A percentile compares a stretch with the other conserved stretches of the same genome.
These are phyloP conservation scores for Cordyceps cateniannulata DNA, from an alignment of 2,329 filamentous ascomycete species.

Conservation along the genomic window DNA sequence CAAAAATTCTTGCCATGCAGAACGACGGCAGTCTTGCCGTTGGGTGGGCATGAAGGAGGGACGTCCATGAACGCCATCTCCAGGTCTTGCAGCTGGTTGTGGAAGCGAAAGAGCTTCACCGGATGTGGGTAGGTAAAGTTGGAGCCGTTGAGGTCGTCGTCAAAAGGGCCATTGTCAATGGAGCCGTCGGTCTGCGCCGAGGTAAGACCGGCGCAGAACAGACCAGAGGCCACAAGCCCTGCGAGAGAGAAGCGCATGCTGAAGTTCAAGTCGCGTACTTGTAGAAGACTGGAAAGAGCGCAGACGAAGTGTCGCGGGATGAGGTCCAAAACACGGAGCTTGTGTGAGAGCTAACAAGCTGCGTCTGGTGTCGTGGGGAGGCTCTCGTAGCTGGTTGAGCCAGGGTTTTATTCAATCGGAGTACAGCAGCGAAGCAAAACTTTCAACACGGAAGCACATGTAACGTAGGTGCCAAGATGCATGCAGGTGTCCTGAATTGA, in stretches of 20 bases:
- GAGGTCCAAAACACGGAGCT: not conserved
- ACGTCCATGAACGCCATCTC: constrained; percentile 53
- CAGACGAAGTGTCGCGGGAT: not conserved
- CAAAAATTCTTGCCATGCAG: constrained; percentile 54
- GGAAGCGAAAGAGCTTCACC: constrained; percentile 40
- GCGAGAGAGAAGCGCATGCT: constrained; percentile 22
- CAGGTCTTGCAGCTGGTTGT: constrained; percentile 39
- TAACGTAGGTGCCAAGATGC: not conserved
- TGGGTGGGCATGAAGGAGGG: constrained; percentile 26
- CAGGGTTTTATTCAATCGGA: not conserved
- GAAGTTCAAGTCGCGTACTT: not conserved
- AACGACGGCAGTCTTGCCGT: constrained; percentile 38
- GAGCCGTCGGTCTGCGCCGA: constrained; percentile 23
- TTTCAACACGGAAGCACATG: not conserved
- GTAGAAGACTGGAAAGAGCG: not conserved
- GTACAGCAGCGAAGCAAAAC: not conserved
- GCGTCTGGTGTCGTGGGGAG: not conserved
- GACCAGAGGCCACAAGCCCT: constrained; percentile 14
- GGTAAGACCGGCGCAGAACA: constrained; percentile 17
- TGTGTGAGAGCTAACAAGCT: not conserved
- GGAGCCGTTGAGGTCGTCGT: constrained; percentile 39
- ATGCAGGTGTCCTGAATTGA: not conserved
- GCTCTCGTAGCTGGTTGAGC: not conserved
- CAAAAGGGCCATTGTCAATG: constrained; percentile 31
- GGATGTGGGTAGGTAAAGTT: constrained; percentile 49